phyloP scores from a whole-genome alignment of 306 rosid species.

The Hippophae rhamnoides region DNA sequence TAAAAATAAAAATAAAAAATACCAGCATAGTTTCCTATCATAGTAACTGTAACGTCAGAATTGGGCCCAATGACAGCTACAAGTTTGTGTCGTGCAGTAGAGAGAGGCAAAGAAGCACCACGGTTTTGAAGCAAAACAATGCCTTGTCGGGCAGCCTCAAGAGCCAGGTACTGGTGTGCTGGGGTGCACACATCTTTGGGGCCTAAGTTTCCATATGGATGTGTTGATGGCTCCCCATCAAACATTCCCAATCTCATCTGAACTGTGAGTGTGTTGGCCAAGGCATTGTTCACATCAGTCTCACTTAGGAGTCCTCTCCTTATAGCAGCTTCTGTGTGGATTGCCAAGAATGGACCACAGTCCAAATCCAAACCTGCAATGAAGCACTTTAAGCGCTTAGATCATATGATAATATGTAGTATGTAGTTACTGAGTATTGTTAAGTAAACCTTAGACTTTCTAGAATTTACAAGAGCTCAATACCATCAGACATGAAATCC shows the following conservation, averaged over 20 bases:
- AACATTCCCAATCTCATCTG: conserved; percentile 95
- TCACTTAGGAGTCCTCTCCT: conserved; percentile 35
- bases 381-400: too few relatives aligned
- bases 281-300: conserved; percentile 50
- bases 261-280: conserved; percentile 51
- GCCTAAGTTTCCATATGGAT: conserved; percentile 55
- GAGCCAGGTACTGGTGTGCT: conserved; percentile 60
- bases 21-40: conserved; percentile 96
- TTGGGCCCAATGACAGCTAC: conserved; percentile 93
- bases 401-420: too few relatives aligned
- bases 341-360: conserved; percentile 72
- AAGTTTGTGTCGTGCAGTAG: conserved; percentile 28
- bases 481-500: too few relatives aligned
- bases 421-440: not conserved
- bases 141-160: conserved; percentile 77
- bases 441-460: not conserved
- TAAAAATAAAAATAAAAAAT: not conserved
- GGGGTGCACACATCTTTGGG: conserved; percentile 49
- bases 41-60: conserved; percentile 65
- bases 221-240: conserved; percentile 58
- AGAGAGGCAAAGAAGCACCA: conserved; percentile 40
- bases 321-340: conserved; percentile 56
- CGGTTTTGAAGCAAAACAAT: conserved; percentile 57
- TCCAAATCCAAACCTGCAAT: conserved; percentile 64
- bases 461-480: too few relatives aligned